Conservation (phyloP, 1,284 basidiomycete species). For the Binderoboletus segoi region DNA sequence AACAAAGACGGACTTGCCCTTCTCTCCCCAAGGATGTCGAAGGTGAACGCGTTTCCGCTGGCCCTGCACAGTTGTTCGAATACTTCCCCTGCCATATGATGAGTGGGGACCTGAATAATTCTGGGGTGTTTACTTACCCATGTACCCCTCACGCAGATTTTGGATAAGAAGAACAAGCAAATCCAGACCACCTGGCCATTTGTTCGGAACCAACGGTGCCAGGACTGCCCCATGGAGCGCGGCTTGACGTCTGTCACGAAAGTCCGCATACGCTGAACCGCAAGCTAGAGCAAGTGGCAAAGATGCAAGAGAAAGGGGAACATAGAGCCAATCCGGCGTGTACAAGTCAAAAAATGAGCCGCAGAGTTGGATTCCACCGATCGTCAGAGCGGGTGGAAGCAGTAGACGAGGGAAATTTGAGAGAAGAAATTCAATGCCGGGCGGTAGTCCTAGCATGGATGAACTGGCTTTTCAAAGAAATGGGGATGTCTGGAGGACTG, state of each 20-base stretch:
- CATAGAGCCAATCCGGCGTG: constrained; percentile 21
- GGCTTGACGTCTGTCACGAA: constrained; percentile 32
- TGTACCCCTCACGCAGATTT: constrained; percentile 35
- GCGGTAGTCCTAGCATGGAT: constrained; percentile 20
- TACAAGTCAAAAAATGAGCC: background rate
- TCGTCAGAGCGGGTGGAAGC: constrained; percentile 21
- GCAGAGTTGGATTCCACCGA: constrained; percentile 14
- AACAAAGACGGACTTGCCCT: constrained; percentile 24
- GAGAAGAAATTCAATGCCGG: constrained; percentile 29
- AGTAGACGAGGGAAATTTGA: constrained; percentile 22
- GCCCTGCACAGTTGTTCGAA: constrained; percentile 17
- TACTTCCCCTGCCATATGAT: constrained; percentile 30
- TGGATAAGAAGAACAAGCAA: constrained; percentile 24
- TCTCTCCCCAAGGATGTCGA: constrained; percentile 36
- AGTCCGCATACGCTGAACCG: constrained; percentile 22
- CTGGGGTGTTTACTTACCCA: constrained; percentile 25
- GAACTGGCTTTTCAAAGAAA: too few species aligned
- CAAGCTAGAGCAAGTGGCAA: constrained; percentile 32
- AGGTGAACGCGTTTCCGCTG: constrained; percentile 35
- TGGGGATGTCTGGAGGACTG: too few species aligned
- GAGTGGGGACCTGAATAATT: background rate
- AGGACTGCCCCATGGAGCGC: constrained; percentile 36
- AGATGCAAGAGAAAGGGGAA: constrained; percentile 23
- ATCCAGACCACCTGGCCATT: constrained; percentile 37
- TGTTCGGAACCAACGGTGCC: constrained; percentile 34